Conservation (phyloP, 2,329 filamentous ascomycete genomes). For the Penicillium sclerotigenum region DNA sequence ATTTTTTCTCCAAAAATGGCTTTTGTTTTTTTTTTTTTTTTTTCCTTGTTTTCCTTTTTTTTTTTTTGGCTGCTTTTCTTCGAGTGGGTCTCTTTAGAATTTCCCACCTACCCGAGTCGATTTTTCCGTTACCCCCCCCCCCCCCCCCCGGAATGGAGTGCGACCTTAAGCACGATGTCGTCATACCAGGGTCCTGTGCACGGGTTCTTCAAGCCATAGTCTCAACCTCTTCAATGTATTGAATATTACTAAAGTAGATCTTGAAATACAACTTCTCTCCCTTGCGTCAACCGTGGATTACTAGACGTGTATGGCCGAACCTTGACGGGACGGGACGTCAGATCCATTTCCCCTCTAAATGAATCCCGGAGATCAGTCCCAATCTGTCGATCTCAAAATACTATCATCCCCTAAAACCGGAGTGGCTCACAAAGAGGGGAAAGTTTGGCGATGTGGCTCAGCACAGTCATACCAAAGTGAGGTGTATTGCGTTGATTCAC, state of each 20-base stretch:
- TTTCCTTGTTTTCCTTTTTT: neutral
- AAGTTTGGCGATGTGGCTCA: constrained; percentile 23
- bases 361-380: constrained; percentile 1
- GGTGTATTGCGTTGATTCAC: constrained; percentile 1
- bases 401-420: neutral
- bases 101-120: constrained; percentile 7
- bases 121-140: neutral
- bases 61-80: neutral
- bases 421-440: constrained; percentile 13
- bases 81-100: constrained; percentile 14
- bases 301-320: constrained; percentile 33
- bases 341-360: constrained; percentile 4
- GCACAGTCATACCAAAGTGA: constrained; percentile 8
- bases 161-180: constrained; percentile 10
- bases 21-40: too few species aligned
- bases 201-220: neutral
- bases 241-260: neutral
- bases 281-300: constrained; percentile 34
- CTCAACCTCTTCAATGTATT: neutral
- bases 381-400: constrained; percentile 4
- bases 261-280: constrained; percentile 15
- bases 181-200: constrained; percentile 18
- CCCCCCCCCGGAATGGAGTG: constrained; percentile 6
- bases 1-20: too few species aligned
- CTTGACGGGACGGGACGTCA: constrained; percentile 40